A percentile compares a stretch with the other conserved stretches of the same genome.
Conservation (phyloP, 768 basidiomycete species). For the Boletellus sp. region DNA sequence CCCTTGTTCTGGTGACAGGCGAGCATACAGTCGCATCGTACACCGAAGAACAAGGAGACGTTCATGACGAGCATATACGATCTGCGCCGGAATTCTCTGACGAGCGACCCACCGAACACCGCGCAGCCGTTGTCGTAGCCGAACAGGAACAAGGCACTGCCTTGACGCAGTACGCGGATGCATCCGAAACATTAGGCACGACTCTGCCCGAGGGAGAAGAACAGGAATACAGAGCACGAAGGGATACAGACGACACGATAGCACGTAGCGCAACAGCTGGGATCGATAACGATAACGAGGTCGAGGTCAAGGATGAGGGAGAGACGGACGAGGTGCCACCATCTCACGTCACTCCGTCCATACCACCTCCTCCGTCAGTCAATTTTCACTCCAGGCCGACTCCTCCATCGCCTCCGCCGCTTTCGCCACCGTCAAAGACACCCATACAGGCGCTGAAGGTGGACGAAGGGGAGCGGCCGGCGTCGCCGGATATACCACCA, state of each 20-base stretch:
- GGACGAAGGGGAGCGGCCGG: slow-evolving; percentile 24
- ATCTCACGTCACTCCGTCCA: slow-evolving; percentile 29
- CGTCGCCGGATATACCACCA: slow-evolving; percentile 29
- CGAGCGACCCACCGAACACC: slow-evolving; percentile 2
- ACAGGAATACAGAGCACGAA: too few relatives aligned
- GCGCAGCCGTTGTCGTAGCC: background rate
- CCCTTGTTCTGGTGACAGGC: slow-evolving; percentile 20
- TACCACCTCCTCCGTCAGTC: slow-evolving; percentile 34
- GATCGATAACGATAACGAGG: slow-evolving; percentile 1
- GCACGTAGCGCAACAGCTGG: background rate
- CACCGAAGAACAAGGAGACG: slow-evolving; percentile 13
- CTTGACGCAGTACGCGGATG: background rate
- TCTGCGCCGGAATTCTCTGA: slow-evolving; percentile 2
- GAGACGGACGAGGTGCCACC: slow-evolving; percentile 28
- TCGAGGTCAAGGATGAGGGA: slow-evolving; percentile 13
- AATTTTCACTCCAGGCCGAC: slow-evolving; percentile 22
- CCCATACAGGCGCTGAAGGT: slow-evolving; percentile 8
- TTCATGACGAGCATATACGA: background rate
- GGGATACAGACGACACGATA: background rate
- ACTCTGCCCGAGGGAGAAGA: too few relatives aligned
- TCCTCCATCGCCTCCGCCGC: slow-evolving; percentile 13
- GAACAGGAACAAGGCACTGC: slow-evolving; percentile 4
- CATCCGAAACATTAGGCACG: background rate
- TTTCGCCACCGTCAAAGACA: slow-evolving; percentile 14
- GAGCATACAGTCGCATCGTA: slow-evolving; percentile 13